phyloP scores from a whole-genome alignment of 1,284 basidiomycete genomes.

The Ustilago cynodontis region DNA sequence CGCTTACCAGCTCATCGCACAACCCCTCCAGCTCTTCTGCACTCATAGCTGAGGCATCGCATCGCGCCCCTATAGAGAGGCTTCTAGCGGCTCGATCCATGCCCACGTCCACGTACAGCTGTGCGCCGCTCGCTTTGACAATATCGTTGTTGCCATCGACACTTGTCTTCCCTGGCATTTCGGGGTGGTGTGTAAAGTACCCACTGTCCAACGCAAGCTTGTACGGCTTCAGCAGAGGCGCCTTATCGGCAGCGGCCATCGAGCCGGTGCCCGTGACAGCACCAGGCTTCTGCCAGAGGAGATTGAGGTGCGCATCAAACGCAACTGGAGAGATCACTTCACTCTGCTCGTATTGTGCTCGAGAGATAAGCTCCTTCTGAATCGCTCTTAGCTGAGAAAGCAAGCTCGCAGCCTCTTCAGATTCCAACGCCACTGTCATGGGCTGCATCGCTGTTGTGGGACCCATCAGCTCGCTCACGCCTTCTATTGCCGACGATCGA shows the following conservation, averaged over 20 bases:
- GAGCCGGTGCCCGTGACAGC: too few relatives aligned
- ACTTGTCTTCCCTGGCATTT: slow-evolving; percentile 10
- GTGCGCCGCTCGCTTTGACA: not conserved
- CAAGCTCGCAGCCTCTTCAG: not conserved
- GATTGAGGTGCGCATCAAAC: slow-evolving; percentile 28
- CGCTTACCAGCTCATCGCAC: too few relatives aligned
- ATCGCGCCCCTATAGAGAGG: slow-evolving; percentile 14
- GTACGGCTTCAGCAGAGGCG: slow-evolving; percentile 6
- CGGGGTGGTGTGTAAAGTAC: slow-evolving; percentile 20
- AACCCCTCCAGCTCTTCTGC: too few relatives aligned
- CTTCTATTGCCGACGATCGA: slow-evolving; percentile 12
- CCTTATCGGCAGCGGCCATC: not conserved
- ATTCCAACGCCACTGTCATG: slow-evolving; percentile 14
- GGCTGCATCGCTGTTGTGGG: slow-evolving; percentile 22
- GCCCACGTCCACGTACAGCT: slow-evolving; percentile 26
- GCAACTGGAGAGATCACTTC: not conserved
- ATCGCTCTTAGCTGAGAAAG: slow-evolving; percentile 7
- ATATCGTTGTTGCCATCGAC: not conserved
- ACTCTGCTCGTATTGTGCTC: slow-evolving; percentile 13
- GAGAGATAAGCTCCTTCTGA: slow-evolving; percentile 8
- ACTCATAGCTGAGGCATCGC: too few relatives aligned
- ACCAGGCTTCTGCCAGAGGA: slow-evolving; percentile 13
- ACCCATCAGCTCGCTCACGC: slow-evolving; percentile 12
- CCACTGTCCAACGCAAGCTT: slow-evolving; percentile 15
- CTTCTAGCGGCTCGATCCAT: slow-evolving; percentile 3